Percentiles rank a stretch among this genome's conserved stretches.
Evolutionary conservation across 75 land plant genomes (phyloP).

Genomic region (Isoetes taiwanensis): DNA sequence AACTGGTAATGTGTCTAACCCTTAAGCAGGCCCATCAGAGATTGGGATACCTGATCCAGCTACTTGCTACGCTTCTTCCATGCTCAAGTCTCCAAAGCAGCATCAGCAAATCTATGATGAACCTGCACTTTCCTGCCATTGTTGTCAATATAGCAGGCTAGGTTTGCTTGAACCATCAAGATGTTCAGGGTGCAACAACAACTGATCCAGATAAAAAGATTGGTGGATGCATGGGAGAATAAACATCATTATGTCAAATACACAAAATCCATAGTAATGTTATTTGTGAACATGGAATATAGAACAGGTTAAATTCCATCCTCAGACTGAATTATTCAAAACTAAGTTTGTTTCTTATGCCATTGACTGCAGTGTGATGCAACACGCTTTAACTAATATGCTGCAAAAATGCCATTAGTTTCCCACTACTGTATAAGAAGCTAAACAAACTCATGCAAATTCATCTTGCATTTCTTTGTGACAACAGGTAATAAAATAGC

Average conservation of each 20-base stretch:
- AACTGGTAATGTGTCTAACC: no score
- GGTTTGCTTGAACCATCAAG: conserved; percentile 33
- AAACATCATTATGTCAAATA: background rate
- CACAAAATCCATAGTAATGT: background rate
- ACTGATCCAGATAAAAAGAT: no score
- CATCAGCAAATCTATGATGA: conserved; percentile 16
- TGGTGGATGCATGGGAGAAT: background rate
- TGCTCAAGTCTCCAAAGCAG: conserved; percentile 7
- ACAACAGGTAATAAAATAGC: no score
- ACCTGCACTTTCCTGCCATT: conserved; percentile 21
- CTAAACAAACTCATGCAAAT: no score
- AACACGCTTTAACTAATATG: no score
- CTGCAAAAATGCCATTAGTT: no score
- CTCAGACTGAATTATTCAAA: background rate
- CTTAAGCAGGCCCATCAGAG: no score
- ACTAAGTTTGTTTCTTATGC: background rate
- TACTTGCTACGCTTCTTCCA: conserved; percentile 18
- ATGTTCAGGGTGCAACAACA: conserved; percentile 32
- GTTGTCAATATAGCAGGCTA: conserved; percentile 21
- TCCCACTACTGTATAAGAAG: no score
- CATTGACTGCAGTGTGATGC: no score
- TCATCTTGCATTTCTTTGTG: no score
- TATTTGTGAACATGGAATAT: background rate
- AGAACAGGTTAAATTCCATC: no score
- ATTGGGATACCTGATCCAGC: conserved; percentile 20